phyloP scores from a whole-genome alignment of 768 basidiomycete genomes.

The Auricularia cornea region DNA sequence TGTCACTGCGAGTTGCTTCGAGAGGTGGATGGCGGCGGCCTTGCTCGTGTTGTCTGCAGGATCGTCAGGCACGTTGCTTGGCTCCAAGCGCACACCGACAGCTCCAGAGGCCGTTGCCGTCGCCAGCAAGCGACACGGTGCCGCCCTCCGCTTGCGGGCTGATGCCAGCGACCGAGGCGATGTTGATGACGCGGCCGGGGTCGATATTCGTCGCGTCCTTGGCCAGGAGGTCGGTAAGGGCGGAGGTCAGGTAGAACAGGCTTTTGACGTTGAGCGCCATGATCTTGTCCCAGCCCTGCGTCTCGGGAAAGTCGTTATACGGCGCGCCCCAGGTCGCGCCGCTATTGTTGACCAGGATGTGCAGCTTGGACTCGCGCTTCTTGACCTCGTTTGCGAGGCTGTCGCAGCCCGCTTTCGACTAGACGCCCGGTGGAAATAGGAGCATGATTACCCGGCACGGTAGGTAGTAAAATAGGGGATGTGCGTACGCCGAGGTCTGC shows the following conservation, averaged over 20 bases:
- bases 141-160: constrained; percentile 41
- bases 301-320: constrained; percentile 64
- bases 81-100: constrained; percentile 44
- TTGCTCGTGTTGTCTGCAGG: constrained; percentile 67
- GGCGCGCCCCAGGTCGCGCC: constrained; percentile 74
- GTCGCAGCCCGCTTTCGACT: constrained; percentile 77
- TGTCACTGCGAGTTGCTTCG: constrained; percentile 59
- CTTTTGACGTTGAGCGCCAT: constrained; percentile 81
- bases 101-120: constrained; percentile 64
- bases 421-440: neutral
- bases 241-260: constrained; percentile 54
- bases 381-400: constrained; percentile 60
- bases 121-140: constrained; percentile 32
- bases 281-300: constrained; percentile 79
- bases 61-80: neutral
- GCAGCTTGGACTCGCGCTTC: constrained; percentile 60
- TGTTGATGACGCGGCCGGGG: constrained; percentile 74
- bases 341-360: constrained; percentile 80
- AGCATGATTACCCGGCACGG: neutral
- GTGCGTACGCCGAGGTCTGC: constrained; percentile 61
- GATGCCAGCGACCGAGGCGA: constrained; percentile 62
- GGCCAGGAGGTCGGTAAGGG: constrained; percentile 52
- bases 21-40: constrained; percentile 82
- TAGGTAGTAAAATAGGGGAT: too few species aligned
- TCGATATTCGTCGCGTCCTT: constrained; percentile 55